These are phyloP conservation scores for Tarenaya hassleriana DNA, from an alignment of 345 rosid species.

Conservation along the genomic window DNA sequence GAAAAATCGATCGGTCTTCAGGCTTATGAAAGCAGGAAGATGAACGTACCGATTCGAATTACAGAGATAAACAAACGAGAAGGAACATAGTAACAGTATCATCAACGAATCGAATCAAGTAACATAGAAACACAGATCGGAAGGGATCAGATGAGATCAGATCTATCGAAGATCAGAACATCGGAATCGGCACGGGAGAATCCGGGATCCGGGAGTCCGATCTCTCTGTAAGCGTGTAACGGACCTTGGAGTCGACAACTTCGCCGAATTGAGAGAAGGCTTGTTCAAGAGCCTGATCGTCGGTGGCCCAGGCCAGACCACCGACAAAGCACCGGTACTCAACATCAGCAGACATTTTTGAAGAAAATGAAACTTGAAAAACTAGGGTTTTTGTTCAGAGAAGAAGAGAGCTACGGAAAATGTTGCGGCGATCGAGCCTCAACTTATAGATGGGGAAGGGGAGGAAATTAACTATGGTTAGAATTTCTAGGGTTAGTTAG, in stretches of 20 bases:
- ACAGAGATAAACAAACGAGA: conserved; percentile 43
- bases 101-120: conserved; percentile 62
- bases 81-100: conserved; percentile 25
- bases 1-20: conserved; percentile 62
- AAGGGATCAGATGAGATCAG: conserved; percentile 23
- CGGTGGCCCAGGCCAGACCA: conserved; percentile 94
- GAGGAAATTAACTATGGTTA: conserved; percentile 16
- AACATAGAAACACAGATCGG: conserved; percentile 37
- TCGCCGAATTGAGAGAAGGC: conserved; percentile 74
- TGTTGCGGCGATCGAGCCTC: neutral
- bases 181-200: conserved; percentile 7
- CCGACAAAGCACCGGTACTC: conserved; percentile 93
- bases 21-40: conserved; percentile 60
- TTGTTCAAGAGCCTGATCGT: conserved; percentile 44
- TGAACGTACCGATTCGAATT: conserved; percentile 75
- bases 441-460: conserved; percentile 15
- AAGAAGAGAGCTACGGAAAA: neutral
- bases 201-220: conserved; percentile 35
- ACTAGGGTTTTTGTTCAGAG: conserved; percentile 5
- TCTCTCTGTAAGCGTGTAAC: conserved; percentile 40
- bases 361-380: neutral
- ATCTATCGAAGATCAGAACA: conserved; percentile 32
- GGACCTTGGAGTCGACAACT: conserved; percentile 95
- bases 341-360: conserved; percentile 42
- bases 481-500: conserved; percentile 15